Percentiles rank a stretch among this genome's conserved stretches.
phyloP scores from a whole-genome alignment of 2,329 filamentous ascomycete species.

The Aspergillus fructus region DNA sequence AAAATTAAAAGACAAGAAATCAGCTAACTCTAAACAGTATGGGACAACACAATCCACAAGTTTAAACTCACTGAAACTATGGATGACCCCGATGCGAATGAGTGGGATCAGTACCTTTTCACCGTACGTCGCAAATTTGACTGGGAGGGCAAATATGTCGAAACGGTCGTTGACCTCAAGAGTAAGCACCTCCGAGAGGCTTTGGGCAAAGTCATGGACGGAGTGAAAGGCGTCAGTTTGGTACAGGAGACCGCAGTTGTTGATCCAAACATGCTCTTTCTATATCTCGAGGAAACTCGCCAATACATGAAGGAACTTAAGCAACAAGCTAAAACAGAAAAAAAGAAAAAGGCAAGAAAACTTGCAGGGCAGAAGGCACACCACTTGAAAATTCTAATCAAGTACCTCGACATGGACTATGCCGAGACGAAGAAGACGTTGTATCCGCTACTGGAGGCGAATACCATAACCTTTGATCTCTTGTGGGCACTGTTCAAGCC shows the following conservation, averaged over 20 bases:
- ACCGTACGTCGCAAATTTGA: conserved; percentile 80
- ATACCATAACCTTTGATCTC: conserved; percentile 84
- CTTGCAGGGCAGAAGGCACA: conserved; percentile 38
- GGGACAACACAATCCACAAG: conserved; percentile 59
- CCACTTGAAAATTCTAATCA: conserved; percentile 68
- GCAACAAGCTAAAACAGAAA: conserved; percentile 59
- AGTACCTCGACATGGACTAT: conserved; percentile 81
- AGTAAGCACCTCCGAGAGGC: conserved; percentile 74
- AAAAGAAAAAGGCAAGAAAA: conserved; percentile 43
- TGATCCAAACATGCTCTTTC: conserved; percentile 69
- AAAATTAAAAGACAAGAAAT: too few species aligned
- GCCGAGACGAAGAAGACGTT: conserved; percentile 74
- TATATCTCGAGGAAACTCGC: conserved; percentile 78
- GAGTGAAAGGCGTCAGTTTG: conserved; percentile 73
- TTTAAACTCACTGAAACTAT: conserved; percentile 68
- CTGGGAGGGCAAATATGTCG: conserved; percentile 75
- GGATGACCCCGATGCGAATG: conserved; percentile 60
- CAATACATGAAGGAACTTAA: conserved; percentile 64
- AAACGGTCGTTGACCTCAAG: conserved; percentile 79
- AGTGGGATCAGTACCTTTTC: conserved; percentile 79
- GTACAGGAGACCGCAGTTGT: conserved; percentile 76
- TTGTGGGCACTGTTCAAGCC: conserved; percentile 90
- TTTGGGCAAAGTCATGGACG: conserved; percentile 69
- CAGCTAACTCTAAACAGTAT: conserved; percentile 31
- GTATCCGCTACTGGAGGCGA: conserved; percentile 75